Evolutionary conservation across 2,329 filamentous ascomycete genomes (phyloP), one percentile per base, ranked within the genome.

Genomic region (Exserohilum rostratum): DNA sequence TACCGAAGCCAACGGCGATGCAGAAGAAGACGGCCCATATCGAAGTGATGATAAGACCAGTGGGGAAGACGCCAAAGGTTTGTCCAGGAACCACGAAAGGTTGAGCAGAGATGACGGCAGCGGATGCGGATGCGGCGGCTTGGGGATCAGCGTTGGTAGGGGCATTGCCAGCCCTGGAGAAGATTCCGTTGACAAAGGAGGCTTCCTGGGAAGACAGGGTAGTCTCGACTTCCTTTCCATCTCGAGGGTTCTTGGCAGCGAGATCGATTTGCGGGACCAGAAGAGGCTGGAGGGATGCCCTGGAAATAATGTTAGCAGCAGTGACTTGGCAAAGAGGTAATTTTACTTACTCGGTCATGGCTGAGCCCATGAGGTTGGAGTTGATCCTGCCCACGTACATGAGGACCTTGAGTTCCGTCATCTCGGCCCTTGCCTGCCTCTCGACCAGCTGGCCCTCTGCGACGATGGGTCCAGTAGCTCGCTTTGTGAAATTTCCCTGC

Each of bases 61-160:
- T 78, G 6, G 89, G 89, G 73, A 90, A 87, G 56, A 91, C 84
- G 65, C 89, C 79, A 49, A 91, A 80, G 56, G 84, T 82, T 34
- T 85, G 82, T 39, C 89, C 89, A 0, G 89, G 89, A 1, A 92
- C 77, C 12, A 90, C 79, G 62, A 91, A 91, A 1, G 87, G 85
- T 12, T 65, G 65, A 6, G 68, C 69, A 4, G 64, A 60, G 18
- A 65, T 63, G 0, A 81, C 71, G 17, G 82, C 76, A 3, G 79
- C 70, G n/a, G 69, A 70, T 27, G 74, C 72, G 22, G 74, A 73
- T 6, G 75, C 67, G 9, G 68, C 61, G 3, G 71, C 68, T 10
- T 83, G 79, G 12, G 80, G 83, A 59, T 69, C 64, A 46, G 62
- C 66, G 29, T 65, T 67, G 54, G 84, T 86, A 66, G 82, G 73